These are phyloP conservation scores for Aurinia saxatilis DNA, from an alignment of 345 rosid genomes.

Conservation along the genomic window DNA sequence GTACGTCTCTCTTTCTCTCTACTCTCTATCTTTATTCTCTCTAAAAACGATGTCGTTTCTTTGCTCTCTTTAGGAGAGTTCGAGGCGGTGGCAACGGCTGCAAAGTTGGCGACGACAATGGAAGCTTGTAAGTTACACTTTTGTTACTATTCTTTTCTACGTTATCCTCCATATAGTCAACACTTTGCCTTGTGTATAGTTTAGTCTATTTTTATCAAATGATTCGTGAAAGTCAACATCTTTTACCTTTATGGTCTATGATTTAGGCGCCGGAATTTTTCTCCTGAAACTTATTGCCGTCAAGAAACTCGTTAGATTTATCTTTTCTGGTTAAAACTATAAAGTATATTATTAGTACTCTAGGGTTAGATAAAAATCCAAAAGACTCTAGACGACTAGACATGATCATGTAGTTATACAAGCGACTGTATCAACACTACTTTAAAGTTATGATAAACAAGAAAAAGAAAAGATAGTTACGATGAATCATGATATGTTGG, in stretches of 20 bases:
- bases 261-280: slow-evolving; percentile 5
- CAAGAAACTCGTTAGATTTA: background rate
- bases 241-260: background rate
- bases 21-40: slow-evolving; percentile 9
- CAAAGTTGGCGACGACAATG: slow-evolving; percentile 98
- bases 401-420: background rate
- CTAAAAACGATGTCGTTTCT: slow-evolving; percentile 13
- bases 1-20: slow-evolving; percentile 35
- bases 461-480: background rate
- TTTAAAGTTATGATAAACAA: background rate
- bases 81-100: slow-evolving; percentile 97
- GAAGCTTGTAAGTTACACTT: slow-evolving; percentile 79
- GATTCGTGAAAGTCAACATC: background rate
- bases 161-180: slow-evolving; percentile 8
- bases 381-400: background rate
- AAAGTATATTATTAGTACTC: background rate
- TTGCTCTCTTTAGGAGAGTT: slow-evolving; percentile 58
- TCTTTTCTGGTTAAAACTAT: too few relatives aligned
- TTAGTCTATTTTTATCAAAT: background rate
- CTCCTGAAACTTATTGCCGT: background rate
- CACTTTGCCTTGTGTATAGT: background rate
- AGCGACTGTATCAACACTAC: background rate
- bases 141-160: background rate
- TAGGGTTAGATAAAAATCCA: slow-evolving; percentile 3
- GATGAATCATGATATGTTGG: background rate